A percentile compares a stretch with the other conserved stretches of the same genome.
Evolutionary conservation across 2,329 filamentous ascomycete genomes (phyloP).

Genomic region (Ascocoryne sarcoides): DNA sequence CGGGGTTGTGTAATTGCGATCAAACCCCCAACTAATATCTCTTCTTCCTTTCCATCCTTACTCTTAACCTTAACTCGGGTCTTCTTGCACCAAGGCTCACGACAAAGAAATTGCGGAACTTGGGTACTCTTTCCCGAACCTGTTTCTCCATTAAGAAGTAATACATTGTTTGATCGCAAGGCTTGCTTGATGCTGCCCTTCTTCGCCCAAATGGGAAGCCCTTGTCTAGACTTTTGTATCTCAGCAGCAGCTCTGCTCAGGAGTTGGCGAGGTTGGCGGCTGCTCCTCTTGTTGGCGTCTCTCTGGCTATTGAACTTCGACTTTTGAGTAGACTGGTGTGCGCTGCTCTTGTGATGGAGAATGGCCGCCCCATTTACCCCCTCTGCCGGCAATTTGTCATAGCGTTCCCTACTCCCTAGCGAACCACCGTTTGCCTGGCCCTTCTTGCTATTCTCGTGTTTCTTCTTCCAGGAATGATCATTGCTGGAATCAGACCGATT

Average conservation of each 20-base stretch:
- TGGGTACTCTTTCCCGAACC: constrained; percentile 97
- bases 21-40: constrained; percentile 58
- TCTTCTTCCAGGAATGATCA: background rate
- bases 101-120: constrained; percentile 79
- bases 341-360: too few relatives aligned
- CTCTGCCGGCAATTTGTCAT: constrained; percentile 4
- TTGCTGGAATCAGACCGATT: background rate
- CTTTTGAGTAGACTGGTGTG: too few relatives aligned
- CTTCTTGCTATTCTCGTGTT: background rate
- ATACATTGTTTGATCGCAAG: constrained; percentile 46
- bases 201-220: constrained; percentile 26
- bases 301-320: too few relatives aligned
- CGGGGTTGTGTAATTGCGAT: constrained; percentile 93
- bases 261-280: too few relatives aligned
- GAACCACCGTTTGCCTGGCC: background rate
- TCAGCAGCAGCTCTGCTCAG: constrained; percentile 15
- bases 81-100: constrained; percentile 69
- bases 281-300: too few relatives aligned
- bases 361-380: too few relatives aligned
- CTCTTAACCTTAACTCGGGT: constrained; percentile 41
- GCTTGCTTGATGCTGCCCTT: constrained; percentile 22
- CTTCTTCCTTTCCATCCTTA: constrained; percentile 29
- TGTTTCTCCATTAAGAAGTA: constrained; percentile 86
- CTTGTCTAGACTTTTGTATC: constrained; percentile 20
- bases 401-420: too few relatives aligned